phyloP scores from a whole-genome alignment of 306 rosid species.

The Cajanus cajan region DNA sequence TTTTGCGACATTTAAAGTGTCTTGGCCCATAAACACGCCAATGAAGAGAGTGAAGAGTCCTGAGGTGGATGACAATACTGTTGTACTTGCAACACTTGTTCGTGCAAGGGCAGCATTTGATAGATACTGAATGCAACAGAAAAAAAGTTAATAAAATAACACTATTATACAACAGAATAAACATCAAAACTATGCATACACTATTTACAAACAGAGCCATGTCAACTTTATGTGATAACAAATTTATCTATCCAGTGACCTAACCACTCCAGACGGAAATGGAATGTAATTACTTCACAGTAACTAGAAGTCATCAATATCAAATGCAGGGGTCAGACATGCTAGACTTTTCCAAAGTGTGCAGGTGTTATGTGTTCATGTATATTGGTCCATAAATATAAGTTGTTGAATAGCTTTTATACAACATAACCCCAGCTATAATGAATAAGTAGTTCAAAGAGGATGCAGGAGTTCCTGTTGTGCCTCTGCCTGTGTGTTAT shows the following conservation, averaged over 20 bases:
- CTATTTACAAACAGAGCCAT: not conserved
- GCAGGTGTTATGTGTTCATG: not conserved
- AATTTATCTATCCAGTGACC: not conserved
- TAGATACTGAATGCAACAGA: constrained; percentile 68
- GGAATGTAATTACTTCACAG: not conserved
- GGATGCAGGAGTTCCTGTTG: no score
- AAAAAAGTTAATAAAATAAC: not conserved
- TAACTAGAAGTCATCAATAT: not conserved
- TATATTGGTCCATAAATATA: no score
- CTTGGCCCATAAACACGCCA: constrained; percentile 86
- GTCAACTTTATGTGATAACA: not conserved
- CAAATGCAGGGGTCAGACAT: not conserved
- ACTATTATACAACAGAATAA: constrained; percentile 9
- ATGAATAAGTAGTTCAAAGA: no score
- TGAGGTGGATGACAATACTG: constrained; percentile 94
- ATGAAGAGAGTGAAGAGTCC: constrained; percentile 97
- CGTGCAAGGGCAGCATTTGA: constrained; percentile 99
- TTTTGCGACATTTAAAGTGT: constrained; percentile 75
- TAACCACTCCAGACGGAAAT: constrained; percentile 3
- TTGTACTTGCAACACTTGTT: constrained; percentile 97
- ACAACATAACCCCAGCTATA: no score
- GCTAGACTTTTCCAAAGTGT: not conserved
- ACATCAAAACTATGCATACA: not conserved
- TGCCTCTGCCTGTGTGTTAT: no score
- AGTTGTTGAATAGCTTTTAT: no score